phyloP scores from a whole-genome alignment of 176 grass and related monocot species.

The Bromus sterilis region DNA sequence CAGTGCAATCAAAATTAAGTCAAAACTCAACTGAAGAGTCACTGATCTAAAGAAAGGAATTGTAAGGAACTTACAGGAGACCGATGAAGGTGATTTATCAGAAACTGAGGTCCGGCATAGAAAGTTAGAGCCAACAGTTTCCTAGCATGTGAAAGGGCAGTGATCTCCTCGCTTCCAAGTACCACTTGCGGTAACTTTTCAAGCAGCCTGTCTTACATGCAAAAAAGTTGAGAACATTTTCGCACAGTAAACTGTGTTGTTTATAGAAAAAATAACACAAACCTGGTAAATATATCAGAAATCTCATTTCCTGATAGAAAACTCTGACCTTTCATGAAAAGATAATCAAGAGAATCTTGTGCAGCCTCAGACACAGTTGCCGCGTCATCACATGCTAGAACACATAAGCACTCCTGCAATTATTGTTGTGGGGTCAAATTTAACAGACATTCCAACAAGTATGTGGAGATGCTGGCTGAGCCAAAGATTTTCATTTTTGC shows the following conservation, averaged over 20 bases:
- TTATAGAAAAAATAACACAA: conserved; percentile 22
- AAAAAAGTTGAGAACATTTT: conserved; percentile 27
- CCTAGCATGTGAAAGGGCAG: conserved; percentile 71
- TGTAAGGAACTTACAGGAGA: conserved; percentile 56
- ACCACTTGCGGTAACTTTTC: conserved; percentile 68
- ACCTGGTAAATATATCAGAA: conserved; percentile 91
- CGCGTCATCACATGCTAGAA: conserved; percentile 66
- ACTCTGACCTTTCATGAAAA: conserved; percentile 49
- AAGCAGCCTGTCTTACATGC: conserved; percentile 53
- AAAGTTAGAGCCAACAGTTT: conserved; percentile 76
- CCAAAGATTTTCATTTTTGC: not conserved
- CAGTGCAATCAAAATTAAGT: conserved; percentile 19
- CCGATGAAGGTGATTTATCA: conserved; percentile 64
- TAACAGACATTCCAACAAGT: conserved; percentile 10
- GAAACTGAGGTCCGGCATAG: conserved; percentile 79
- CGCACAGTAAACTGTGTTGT: conserved; percentile 21
- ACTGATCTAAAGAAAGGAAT: conserved; percentile 12
- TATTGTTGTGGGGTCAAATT: conserved; percentile 26
- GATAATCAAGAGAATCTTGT: conserved; percentile 57
- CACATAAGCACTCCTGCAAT: conserved; percentile 85
- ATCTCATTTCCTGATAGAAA: conserved; percentile 68
- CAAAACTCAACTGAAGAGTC: conserved; percentile 19
- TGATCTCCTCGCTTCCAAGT: conserved; percentile 76
- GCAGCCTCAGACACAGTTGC: conserved; percentile 64
- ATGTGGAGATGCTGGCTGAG: not conserved